Conservation (phyloP, 75 land plant species). For the Isoetes taiwanensis region DNA sequence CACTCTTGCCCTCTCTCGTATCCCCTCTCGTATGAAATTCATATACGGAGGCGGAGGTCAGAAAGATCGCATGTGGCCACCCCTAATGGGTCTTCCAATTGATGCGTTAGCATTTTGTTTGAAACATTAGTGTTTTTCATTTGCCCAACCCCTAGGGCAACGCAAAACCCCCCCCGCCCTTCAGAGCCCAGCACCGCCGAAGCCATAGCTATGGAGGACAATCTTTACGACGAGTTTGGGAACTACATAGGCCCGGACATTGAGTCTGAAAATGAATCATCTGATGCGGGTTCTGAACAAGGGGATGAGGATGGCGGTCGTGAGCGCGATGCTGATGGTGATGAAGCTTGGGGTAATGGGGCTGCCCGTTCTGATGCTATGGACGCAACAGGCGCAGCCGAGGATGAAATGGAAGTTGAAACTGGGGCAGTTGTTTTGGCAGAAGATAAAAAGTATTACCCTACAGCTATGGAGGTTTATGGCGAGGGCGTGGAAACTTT, state of each 20-base stretch:
- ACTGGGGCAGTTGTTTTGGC: slow-evolving; percentile 74
- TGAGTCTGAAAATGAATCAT: slow-evolving; percentile 51
- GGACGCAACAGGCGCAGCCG: slow-evolving; percentile 7
- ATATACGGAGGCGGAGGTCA: too few species aligned
- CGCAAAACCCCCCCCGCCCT: too few species aligned
- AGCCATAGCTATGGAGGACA: slow-evolving; percentile 56
- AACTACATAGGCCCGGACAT: slow-evolving; percentile 99
- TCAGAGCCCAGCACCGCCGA: neutral
- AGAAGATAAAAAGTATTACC: slow-evolving; percentile 97
- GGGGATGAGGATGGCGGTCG: slow-evolving; percentile 23
- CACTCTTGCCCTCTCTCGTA: too few species aligned
- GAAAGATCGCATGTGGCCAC: too few species aligned
- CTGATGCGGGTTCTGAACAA: slow-evolving; percentile 15
- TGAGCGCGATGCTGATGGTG: slow-evolving; percentile 1
- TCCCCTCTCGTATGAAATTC: too few species aligned
- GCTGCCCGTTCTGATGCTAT: neutral
- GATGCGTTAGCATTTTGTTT: too few species aligned
- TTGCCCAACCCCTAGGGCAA: too few species aligned
- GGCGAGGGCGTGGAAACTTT: slow-evolving; percentile 94
- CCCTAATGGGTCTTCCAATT: too few species aligned
- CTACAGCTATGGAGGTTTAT: slow-evolving; percentile 93
- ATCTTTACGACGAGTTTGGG: slow-evolving; percentile 94
- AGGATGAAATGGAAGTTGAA: slow-evolving; percentile 43
- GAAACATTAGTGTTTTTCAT: too few species aligned
- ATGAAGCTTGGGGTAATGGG: slow-evolving; percentile 10